Evolutionary conservation across 2,329 filamentous ascomycete genomes (phyloP), one percentile per base, ranked within the genome.

Genomic region (Ophiostoma novo-ulmi): DNA sequence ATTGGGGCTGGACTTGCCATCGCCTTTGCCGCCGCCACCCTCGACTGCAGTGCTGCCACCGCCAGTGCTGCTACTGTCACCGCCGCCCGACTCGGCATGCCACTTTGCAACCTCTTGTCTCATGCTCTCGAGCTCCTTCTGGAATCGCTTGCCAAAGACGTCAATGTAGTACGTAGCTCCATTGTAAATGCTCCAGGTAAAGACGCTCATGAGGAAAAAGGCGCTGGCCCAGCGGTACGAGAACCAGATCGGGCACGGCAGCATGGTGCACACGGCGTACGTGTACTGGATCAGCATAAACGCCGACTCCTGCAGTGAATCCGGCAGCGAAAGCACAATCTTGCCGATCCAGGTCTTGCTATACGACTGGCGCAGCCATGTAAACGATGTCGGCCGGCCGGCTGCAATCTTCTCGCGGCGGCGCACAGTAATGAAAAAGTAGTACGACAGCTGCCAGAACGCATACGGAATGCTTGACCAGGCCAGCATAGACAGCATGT

Each of bases 161-260:
- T 99, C 95, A 77, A 99, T 98, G 80, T 99, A 99, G 80, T 91
- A 99, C 0, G 94, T 98, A 22, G 95, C 93, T 41, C 95, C 95
- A 76, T 99, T 99, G 82, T 97, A 96, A 70, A 97, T 91, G 75
- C 92, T 96, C 93, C 94, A 97, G 63, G 88, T 85, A 77, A 99
- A 98, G n/a, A 99, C 89, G 2, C 87, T 81, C 70, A 90, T 83
- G 65, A 99, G 83, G 80, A 97, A 99, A 0, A 79, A 75, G 1
- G 89, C 88, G 58, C 91, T 95, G 0, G 92, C 89, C 85, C 89
- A 92, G 64, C 90, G 88, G 77, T 89, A 95, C 84, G 91, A 91
- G 80, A 99, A 97, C 94, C 95, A 99, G 8, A 99, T 76, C 0
- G 94, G 93, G 75, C 94, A 98, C 0, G 95, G 95, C 7, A 97